Base-by-base conservation (phyloP, 176 grass and related monocot genomes). In the Oryza brachyantha region DNA sequence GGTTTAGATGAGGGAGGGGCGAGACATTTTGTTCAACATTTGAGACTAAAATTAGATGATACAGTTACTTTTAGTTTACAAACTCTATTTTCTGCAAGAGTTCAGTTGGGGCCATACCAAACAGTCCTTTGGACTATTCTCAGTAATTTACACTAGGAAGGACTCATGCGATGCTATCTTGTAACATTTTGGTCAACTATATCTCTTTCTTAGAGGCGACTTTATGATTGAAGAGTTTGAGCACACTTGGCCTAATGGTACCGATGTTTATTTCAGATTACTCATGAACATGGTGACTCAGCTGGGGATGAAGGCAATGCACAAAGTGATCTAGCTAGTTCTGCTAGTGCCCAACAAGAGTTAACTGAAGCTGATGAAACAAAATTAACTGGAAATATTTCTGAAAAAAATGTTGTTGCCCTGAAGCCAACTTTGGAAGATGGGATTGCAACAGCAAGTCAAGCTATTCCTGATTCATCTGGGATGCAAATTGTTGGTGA, bases 401-500 rank as follows among this genome's bases (percentile, higher is more conserved):
- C 42, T 22, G 75, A 88, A 80, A 83, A 86, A 78, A 63, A 63
- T 42, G 50, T 25, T 74, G n/a, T 70, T 83, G 69, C 85, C 80
- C 8, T 70, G 21, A 28, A 79, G 10, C 43, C 72, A 81, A 35
- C 45, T 66, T 63, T 41, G 65, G 76, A 83, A 81, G 83, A 37
- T 66, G 79, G 61, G 70, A 48, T 22, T 46, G 77, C 21, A 26
- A 31, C 16, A 22, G 58, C 72, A 66, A 54, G 11, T 37, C 78
- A 91, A 72, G 70, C 60, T 54, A 59, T 80, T 77, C 54, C 64
- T 64, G 72, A 84, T 88, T 72, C 83, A 55, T 81, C 89, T 72
- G 76, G 83, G 50, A 92, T 92, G 89, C 91, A 94, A 92, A 90
- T 90, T 82, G 55, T 97, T 79, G 84, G 91, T 82, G 94, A 92